Evolutionary conservation across 495 filamentous ascomycete species (phyloP), one percentile per base, ranked within the genome.

Genomic region (Penicillium argentinense): DNA sequence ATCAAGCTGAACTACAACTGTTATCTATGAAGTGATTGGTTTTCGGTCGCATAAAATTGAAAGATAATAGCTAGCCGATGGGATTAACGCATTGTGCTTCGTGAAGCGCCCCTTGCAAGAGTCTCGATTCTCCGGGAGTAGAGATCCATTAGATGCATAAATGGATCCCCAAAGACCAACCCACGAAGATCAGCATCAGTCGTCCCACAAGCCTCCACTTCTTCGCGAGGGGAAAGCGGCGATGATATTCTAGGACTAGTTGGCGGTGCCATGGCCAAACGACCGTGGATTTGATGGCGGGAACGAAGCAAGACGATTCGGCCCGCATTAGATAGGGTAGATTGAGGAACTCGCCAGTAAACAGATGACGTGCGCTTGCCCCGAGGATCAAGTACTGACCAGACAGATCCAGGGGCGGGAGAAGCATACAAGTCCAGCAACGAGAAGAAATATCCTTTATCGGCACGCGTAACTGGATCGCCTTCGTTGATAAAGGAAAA

Each of bases 401-500:
- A 30, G 5, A 49, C 5, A 17, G 64, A 53, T 1, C 47, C 56
- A 1, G 88, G 87, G 1, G 80, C 72, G 0, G 88, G 83, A 0
- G 73, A 66, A 2, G 81, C 72, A 54, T 87, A 88, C 1, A 93
- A 73, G 46, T 85, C 82, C 8, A 91, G 67, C 19, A 95, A 72
- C 12, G 80, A 84, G 32, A 76, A 71, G 8, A 92, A 73, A 51
- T 91, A 91, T 0, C 78, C 76, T 62, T 80, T 86, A 55, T 92
- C 88, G 0, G 88, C 88, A 14, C 89, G 66, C 2, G 82, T 68
- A 0, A 95, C 87, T 0, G 87, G 88, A 49, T 95, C 89, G 3
- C 89, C 89, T 54, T 95, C 88, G 56, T 93, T 95, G 50, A 91
- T 68, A 57, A 95, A 89, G 13, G 79, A 80, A 23, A 86, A 67